A percentile compares a stretch with the other conserved stretches of the same genome.
Conservation (phyloP, 345 rosid species). For the Syzygium aromaticum region DNA sequence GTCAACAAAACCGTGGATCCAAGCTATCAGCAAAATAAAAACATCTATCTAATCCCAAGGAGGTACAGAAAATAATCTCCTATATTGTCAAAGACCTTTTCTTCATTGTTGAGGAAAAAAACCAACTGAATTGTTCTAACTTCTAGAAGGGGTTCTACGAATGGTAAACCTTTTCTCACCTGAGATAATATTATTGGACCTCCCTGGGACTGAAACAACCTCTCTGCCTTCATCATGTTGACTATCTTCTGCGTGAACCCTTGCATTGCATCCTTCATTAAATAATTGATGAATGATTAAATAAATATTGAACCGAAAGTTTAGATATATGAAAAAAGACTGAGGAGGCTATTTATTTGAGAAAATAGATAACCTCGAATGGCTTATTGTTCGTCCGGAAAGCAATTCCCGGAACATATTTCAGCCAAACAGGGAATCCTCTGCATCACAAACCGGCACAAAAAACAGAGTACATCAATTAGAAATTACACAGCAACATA, state of each 20-base stretch:
- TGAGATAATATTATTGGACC: constrained; percentile 47
- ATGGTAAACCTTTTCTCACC: constrained; percentile 3
- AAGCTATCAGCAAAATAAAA: background rate
- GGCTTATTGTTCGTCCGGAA: constrained; percentile 15
- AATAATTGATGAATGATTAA: background rate
- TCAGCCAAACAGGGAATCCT: constrained; percentile 19
- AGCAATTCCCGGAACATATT: constrained; percentile 13
- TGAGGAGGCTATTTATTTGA: background rate
- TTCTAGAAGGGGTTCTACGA: background rate
- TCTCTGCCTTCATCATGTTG: constrained; percentile 29
- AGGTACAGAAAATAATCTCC: background rate
- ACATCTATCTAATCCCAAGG: background rate
- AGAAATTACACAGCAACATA: background rate
- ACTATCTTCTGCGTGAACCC: constrained; percentile 33
- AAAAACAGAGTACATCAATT: background rate
- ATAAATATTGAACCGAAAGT: no score
- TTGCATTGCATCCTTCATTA: constrained; percentile 21
- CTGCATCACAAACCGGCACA: background rate
- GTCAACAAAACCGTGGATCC: background rate
- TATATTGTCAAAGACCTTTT: background rate
- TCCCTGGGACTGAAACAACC: constrained; percentile 31
- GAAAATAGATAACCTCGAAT: constrained; percentile 1
- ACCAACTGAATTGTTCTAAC: background rate
- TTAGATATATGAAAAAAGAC: background rate
- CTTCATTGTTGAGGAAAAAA: background rate